These are phyloP conservation scores for Entoloma clypeatum DNA, from an alignment of 1,284 basidiomycete genomes.

Conservation along the genomic window DNA sequence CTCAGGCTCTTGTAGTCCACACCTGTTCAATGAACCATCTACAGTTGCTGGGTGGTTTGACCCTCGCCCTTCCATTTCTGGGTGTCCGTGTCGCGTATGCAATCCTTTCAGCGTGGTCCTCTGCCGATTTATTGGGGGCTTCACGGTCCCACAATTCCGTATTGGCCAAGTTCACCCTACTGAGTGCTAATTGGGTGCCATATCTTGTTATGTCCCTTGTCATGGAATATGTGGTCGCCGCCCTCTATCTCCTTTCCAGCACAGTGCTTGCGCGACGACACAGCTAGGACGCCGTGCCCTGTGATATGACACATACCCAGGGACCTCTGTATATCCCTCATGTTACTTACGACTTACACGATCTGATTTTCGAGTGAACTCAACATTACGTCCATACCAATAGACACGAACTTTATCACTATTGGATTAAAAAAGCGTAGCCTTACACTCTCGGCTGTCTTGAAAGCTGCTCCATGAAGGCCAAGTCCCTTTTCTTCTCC, in stretches of 20 bases:
- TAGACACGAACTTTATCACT: no score
- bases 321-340: constrained; percentile 1
- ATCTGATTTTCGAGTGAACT: constrained; percentile 8
- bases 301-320: no score
- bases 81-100: constrained; percentile 52
- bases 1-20: constrained; percentile 6
- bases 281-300: constrained; percentile 16
- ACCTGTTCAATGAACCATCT: constrained; percentile 9
- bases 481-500: no score
- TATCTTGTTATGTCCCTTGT: constrained; percentile 54
- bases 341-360: constrained; percentile 9
- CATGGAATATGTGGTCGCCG: constrained; percentile 51
- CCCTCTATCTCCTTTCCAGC: constrained; percentile 46
- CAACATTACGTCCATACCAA: no score
- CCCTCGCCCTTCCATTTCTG: constrained; percentile 54
- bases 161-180: constrained; percentile 49
- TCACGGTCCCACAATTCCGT: constrained; percentile 34
- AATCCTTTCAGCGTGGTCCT: constrained; percentile 52
- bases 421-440: no score
- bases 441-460: no score
- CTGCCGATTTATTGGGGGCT: constrained; percentile 40
- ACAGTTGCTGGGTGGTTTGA: constrained; percentile 51
- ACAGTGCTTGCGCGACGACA: constrained; percentile 34
- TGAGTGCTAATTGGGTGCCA: constrained; percentile 50
- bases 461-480: no score